phyloP scores from a whole-genome alignment of 176 grass and related monocot genomes.

The Raddia guianensis region DNA sequence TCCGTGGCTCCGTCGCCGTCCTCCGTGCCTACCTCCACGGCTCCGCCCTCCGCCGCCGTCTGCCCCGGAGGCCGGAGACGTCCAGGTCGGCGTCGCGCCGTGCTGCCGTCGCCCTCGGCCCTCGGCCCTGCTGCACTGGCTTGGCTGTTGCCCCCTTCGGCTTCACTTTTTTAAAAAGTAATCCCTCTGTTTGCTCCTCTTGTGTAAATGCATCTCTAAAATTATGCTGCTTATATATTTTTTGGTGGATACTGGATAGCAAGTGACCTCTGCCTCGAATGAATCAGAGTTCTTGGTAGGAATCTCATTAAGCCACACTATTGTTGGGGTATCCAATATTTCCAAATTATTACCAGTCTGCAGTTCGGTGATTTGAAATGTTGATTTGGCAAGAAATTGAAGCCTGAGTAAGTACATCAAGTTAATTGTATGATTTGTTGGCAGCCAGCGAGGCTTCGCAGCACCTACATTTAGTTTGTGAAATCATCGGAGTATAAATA shows the following conservation, averaged over 20 bases:
- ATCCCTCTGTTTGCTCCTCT: neutral
- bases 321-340: neutral
- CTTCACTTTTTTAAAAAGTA: too few species aligned
- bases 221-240: neutral
- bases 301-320: neutral
- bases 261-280: neutral
- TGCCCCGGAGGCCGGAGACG: too few species aligned
- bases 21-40: too few species aligned
- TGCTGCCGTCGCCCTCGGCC: too few species aligned
- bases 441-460: neutral
- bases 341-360: neutral
- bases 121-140: too few species aligned
- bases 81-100: too few species aligned
- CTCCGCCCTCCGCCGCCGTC: too few species aligned
- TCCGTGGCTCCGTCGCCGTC: too few species aligned
- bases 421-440: neutral
- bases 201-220: neutral
- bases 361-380: neutral
- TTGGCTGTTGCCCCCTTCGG: too few species aligned
- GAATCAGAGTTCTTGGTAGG: conserved; percentile 5
- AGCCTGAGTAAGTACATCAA: conserved; percentile 6
- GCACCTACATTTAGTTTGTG: neutral
- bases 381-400: conserved; percentile 6
- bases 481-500: conserved; percentile 23
- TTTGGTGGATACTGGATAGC: neutral